Conservation (phyloP, 129 eudicot genomes). For the Smallanthus sonchifolius region DNA sequence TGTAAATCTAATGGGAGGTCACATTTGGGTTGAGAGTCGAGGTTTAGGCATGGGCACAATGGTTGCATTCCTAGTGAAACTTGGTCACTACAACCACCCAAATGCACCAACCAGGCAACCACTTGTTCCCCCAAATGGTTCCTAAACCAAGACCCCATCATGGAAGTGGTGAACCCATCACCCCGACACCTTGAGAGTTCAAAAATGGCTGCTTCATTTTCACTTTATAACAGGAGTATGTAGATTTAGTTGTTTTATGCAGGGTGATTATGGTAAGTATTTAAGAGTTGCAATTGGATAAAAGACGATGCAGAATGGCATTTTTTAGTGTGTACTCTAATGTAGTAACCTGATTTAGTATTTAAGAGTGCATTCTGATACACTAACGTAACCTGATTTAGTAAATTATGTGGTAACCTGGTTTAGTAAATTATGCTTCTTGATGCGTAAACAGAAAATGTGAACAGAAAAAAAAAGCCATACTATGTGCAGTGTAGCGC, state of each 20-base stretch:
- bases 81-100: slow-evolving; percentile 38
- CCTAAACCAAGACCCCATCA: slow-evolving; percentile 37
- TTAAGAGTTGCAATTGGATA: too few species aligned
- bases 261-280: too few species aligned
- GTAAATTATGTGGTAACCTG: too few species aligned
- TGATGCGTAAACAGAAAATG: too few species aligned
- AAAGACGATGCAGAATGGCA: too few species aligned
- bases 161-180: slow-evolving; percentile 50
- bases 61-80: slow-evolving; percentile 41
- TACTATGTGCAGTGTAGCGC: too few species aligned
- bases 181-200: slow-evolving; percentile 30
- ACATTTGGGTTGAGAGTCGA: slow-evolving; percentile 57
- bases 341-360: too few species aligned
- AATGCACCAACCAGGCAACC: slow-evolving; percentile 36
- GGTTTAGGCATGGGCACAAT: slow-evolving; percentile 58
- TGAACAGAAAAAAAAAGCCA: too few species aligned
- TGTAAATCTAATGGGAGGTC: slow-evolving; percentile 63
- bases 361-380: too few species aligned
- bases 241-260: neutral
- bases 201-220: slow-evolving; percentile 32
- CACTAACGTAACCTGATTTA: too few species aligned
- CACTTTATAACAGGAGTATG: slow-evolving; percentile 39
- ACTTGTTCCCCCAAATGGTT: slow-evolving; percentile 19
- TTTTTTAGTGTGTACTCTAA: too few species aligned
- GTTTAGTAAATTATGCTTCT: too few species aligned